Base-by-base conservation (phyloP, 1,139 yeast species). In the Yamadazyma spencermartinsiae region DNA sequence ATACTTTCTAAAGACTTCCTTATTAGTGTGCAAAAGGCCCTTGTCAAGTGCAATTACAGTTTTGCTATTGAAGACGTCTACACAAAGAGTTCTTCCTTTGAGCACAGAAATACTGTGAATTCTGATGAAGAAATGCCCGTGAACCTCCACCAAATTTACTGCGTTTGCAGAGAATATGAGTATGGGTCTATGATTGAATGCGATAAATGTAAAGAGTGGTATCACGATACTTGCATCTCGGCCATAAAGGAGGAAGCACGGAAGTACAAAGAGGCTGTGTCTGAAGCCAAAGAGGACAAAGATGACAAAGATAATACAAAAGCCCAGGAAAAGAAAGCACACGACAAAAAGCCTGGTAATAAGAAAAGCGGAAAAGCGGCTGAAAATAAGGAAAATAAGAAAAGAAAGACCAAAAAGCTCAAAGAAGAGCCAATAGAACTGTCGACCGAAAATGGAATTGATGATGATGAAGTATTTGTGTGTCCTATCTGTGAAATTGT, bases 141-240 rank as follows among this genome's bases (percentile, higher is more conserved):
- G 47, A 41, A 16, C 47, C 50, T 25, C 11, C 29, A 33, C 28
- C 56, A 50, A 29, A 63, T 58, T 20, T 86, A 82, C 54, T 87
- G 96, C 56, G 61, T 82, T 36, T 87, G 96, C 58, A 74, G 95
- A 31, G 76, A 73, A 40, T 64, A 67, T 16, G 95, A 86, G 51
- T 72, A 71, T 41, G 92, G 89, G 1, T 68, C 76, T 0, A 86
- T 87, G 95, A 76, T 86, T 35, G 87, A 82, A 49, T 88, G 96
- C 61, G 94, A 84, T 45, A 59, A 58, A 20, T 87, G 96, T 58
- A 74, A 77, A 37, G 95, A 86, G 54, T 85, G 94, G 94, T 87
- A 79, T 55, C 95, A 87, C 55, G 75, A 76, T 36, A 68, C 65
- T 25, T 88, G 96, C 60, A 68, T 87, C 30, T 73, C 73, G 63